phyloP scores from a whole-genome alignment of 352 stramenopile genomes.

The Phytophthora pisi region DNA sequence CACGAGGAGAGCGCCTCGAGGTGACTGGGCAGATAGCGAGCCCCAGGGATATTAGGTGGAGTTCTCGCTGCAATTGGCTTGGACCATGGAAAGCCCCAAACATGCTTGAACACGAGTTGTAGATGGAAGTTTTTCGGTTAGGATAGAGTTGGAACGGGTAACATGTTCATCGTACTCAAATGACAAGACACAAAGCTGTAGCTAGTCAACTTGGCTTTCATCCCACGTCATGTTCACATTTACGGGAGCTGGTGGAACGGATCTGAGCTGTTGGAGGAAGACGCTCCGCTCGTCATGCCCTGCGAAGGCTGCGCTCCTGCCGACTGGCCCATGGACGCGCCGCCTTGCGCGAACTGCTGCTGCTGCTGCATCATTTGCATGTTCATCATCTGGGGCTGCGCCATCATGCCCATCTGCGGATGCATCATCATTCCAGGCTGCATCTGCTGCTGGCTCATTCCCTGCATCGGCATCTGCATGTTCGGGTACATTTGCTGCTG shows the following conservation, averaged over 20 bases:
- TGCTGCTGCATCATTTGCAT: slow-evolving; percentile 36
- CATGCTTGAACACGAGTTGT: slow-evolving; percentile 26
- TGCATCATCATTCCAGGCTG: slow-evolving; percentile 51
- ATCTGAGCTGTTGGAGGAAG: slow-evolving; percentile 25
- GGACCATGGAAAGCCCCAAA: slow-evolving; percentile 81
- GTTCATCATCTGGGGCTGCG: slow-evolving; percentile 45
- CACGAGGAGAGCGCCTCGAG: slow-evolving; percentile 19
- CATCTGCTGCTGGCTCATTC: slow-evolving; percentile 39
- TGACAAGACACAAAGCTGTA: slow-evolving; percentile 8
- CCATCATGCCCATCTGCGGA: slow-evolving; percentile 45
- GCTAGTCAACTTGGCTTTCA: neutral
- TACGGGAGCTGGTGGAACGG: slow-evolving; percentile 33
- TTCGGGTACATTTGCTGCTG: slow-evolving; percentile 45
- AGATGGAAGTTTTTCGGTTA: neutral
- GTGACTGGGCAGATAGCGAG: slow-evolving; percentile 52
- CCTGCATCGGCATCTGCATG: slow-evolving; percentile 42
- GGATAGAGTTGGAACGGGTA: neutral
- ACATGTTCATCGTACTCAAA: neutral
- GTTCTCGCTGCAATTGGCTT: slow-evolving; percentile 75
- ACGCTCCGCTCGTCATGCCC: slow-evolving; percentile 6
- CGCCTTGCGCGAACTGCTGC: slow-evolving; percentile 27
- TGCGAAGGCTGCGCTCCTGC: slow-evolving; percentile 13
- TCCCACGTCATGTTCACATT: slow-evolving; percentile 12
- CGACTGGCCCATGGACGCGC: slow-evolving; percentile 13
- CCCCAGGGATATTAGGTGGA: slow-evolving; percentile 74